phyloP scores from a whole-genome alignment of 345 rosid genomes.

The Eucalyptus pumila region DNA sequence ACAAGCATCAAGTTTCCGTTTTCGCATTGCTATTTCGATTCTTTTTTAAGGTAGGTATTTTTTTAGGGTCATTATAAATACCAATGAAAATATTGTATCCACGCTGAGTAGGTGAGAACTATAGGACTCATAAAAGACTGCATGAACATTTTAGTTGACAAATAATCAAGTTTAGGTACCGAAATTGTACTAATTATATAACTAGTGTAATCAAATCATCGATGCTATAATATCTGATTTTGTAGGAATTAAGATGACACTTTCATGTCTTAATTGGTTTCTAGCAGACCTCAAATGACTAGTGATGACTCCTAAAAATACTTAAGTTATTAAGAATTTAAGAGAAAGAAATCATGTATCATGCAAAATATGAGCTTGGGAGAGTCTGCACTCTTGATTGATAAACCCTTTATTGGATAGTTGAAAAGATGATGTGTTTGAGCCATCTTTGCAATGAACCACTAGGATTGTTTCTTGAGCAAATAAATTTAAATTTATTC shows the following conservation, averaged over 20 bases:
- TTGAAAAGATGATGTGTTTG: not conserved
- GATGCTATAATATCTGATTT: rapidly evolving
- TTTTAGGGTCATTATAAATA: not conserved
- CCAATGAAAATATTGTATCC: not conserved
- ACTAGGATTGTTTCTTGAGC: not conserved
- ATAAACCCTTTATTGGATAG: rapidly evolving
- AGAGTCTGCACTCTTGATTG: rapidly evolving
- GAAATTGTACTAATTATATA: too few relatives aligned
- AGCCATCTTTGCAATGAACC: not conserved
- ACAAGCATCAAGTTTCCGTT: rapidly evolving
- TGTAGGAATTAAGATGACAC: not conserved
- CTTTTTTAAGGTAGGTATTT: not conserved
- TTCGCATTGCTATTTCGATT: not conserved
- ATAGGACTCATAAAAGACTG: not conserved
- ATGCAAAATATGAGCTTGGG: not conserved
- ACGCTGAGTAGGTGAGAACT: not conserved
- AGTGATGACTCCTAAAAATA: not conserved
- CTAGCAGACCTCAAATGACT: rapidly evolving
- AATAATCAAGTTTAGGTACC: not conserved
- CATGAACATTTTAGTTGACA: not conserved
- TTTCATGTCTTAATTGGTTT: not conserved
- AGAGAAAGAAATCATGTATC: too few relatives aligned
- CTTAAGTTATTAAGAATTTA: too few relatives aligned
- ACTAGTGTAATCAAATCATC: too few relatives aligned
- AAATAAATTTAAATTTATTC: too few relatives aligned